Base-by-base conservation (phyloP, 2,329 filamentous ascomycete species). In the Dendrostoma leiphaemia region DNA sequence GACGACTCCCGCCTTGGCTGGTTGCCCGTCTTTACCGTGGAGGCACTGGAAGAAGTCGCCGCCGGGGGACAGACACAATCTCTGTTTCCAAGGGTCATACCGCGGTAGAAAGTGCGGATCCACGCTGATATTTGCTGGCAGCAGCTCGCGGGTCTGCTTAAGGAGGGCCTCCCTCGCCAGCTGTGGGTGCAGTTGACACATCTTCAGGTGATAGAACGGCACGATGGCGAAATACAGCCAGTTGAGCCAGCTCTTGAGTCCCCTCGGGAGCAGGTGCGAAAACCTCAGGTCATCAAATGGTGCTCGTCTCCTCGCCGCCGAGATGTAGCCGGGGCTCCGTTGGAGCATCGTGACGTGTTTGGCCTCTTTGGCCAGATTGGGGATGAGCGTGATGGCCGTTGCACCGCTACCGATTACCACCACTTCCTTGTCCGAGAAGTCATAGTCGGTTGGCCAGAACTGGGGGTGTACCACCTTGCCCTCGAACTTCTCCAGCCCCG, bases 361-460 rank as follows among this genome's bases (percentile, higher is more conserved):
- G 8, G 83, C 85, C 28, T 74, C 76, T 26, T 29, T 24, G 0
- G 83, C 77, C 60, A 90, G 70, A 37, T 75, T 78, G 1, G 86
- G 87, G 1, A 90, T 68, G 1, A 90, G 72, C 0, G 86, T 89
- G 29, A 89, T 74, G 3, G 86, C 84, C 0, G 87, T 90, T 1
- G 87, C 86, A 9, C 87, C 87, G 40, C 78, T 82, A 21, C 88
- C 88, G 51, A 90, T 82, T 48, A 90, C 74, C 40, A 88, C 82
- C 15, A 90, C 72, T 21, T 82, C 78, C 64, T 90, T 89, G 68
- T 76, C 71, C 8, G 74, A 71, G 67, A 88, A 89, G 63, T 90
- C 83, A 53, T 84, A 73, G 0, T 86, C 86, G 86, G 87, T 90
- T 70, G 89, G 90, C 61, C 91, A 88, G 1, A 43, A 88, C 71